Evolutionary conservation across 768 basidiomycete species (phyloP).

Genomic region (Lentinus brumalis): DNA sequence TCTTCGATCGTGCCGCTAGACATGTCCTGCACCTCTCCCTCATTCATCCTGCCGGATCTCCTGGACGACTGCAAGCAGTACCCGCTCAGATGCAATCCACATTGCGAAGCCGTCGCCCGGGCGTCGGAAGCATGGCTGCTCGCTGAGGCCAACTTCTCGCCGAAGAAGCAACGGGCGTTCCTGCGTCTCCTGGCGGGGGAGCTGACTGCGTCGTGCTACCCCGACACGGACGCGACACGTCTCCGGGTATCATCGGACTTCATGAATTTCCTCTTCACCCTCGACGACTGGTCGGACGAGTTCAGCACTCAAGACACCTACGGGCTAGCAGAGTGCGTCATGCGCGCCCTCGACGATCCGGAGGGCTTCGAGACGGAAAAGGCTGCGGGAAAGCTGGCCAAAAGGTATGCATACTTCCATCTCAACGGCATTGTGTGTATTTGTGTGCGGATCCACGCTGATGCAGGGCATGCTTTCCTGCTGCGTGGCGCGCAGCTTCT

Average conservation of each 20-base stretch:
- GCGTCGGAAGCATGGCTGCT: constrained; percentile 40
- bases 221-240: constrained; percentile 50
- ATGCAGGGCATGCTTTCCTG: neutral
- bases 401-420: constrained; percentile 13
- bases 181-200: constrained; percentile 64
- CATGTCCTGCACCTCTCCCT: neutral
- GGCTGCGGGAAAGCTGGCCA: constrained; percentile 22
- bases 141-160: constrained; percentile 29
- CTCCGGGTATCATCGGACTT: constrained; percentile 69
- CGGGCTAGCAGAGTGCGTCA: constrained; percentile 27
- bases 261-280: constrained; percentile 49
- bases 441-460: neutral
- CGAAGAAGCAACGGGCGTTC: constrained; percentile 35
- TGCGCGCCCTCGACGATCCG: constrained; percentile 29
- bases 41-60: constrained; percentile 45
- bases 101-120: constrained; percentile 37
- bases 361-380: constrained; percentile 25
- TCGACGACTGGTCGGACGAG: constrained; percentile 47
- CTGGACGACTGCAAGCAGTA: constrained; percentile 38
- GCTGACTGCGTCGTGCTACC: constrained; percentile 66
- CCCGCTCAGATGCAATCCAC: constrained; percentile 33
- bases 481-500: constrained; percentile 28
- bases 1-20: neutral
- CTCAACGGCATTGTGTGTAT: neutral
- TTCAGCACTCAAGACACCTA: constrained; percentile 15